phyloP scores from a whole-genome alignment of 2,329 filamentous ascomycete genomes.

The Aspergillus uvarum region DNA sequence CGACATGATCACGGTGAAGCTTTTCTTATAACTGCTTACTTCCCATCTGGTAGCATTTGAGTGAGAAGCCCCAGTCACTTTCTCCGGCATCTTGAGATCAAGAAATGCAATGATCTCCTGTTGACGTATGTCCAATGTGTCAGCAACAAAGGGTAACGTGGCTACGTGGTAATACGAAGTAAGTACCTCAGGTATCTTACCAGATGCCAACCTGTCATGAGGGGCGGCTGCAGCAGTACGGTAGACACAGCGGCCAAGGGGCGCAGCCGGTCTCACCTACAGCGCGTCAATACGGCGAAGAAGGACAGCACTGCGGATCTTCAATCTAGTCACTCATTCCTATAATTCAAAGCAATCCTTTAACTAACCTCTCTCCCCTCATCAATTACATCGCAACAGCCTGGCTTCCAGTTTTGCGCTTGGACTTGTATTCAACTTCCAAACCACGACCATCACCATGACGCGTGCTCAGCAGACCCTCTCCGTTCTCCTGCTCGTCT shows the following conservation, averaged over 20 bases:
- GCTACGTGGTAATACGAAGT: neutral
- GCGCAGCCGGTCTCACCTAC: neutral
- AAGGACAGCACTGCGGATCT: neutral
- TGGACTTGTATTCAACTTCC: neutral
- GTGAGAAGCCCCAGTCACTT: no score
- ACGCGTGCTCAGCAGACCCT: conserved; percentile 92
- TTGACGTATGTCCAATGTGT: no score
- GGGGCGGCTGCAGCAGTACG: neutral
- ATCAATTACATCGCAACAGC: neutral
- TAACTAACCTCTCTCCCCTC: neutral
- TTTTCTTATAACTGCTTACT: no score
- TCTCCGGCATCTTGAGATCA: no score
- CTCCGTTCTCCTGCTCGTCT: conserved; percentile 80
- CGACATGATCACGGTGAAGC: neutral
- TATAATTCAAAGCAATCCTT: neutral
- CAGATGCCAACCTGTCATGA: neutral
- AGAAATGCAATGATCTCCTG: no score
- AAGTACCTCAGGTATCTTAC: neutral
- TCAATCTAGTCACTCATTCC: conserved; percentile 2
- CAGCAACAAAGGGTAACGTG: no score
- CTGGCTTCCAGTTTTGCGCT: neutral
- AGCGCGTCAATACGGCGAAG: neutral
- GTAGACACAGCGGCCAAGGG: conserved; percentile 4
- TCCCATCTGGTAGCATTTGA: no score
- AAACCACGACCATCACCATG: conserved; percentile 58